Percentiles rank a stretch among this genome's conserved stretches.
Conservation (phyloP, 495 filamentous ascomycete species). For the Aspergillus funiculosus region DNA sequence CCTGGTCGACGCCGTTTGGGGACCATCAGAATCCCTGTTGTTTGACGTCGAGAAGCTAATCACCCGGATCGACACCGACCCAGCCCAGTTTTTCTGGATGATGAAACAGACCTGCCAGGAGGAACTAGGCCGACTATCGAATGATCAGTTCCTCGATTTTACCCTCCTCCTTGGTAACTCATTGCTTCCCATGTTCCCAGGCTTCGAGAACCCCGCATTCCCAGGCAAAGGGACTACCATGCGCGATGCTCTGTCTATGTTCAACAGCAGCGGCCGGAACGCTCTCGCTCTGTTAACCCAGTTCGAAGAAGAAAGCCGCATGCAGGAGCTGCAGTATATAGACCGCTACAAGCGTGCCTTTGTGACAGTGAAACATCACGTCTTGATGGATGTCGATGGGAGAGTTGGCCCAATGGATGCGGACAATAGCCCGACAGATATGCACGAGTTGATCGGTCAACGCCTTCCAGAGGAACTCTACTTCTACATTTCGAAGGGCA, state of each 20-base stretch:
- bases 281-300: conserved; percentile 61
- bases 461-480: conserved; percentile 88
- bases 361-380: conserved; percentile 81
- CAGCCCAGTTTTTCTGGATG: conserved; percentile 61
- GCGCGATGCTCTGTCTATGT: conserved; percentile 63
- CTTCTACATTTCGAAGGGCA: conserved; percentile 78
- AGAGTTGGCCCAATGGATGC: conserved; percentile 65
- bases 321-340: conserved; percentile 66
- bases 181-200: conserved; percentile 71
- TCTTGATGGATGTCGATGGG: conserved; percentile 69
- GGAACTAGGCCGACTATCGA: conserved; percentile 59
- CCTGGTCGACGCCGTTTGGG: conserved; percentile 72
- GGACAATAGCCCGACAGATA: conserved; percentile 65
- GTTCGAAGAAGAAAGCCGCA: conserved; percentile 64
- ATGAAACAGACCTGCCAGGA: conserved; percentile 64
- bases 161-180: conserved; percentile 77
- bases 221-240: conserved; percentile 46
- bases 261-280: conserved; percentile 57
- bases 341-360: conserved; percentile 79
- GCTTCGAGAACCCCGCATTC: conserved; percentile 54
- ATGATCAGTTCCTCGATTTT: conserved; percentile 74
- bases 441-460: conserved; percentile 82
- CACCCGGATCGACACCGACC: conserved; percentile 66
- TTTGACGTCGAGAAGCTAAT: conserved; percentile 84
- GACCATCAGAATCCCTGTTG: conserved; percentile 78